Base-by-base conservation (phyloP, 306 rosid genomes). In the Ammopiptanthus mongolicus region DNA sequence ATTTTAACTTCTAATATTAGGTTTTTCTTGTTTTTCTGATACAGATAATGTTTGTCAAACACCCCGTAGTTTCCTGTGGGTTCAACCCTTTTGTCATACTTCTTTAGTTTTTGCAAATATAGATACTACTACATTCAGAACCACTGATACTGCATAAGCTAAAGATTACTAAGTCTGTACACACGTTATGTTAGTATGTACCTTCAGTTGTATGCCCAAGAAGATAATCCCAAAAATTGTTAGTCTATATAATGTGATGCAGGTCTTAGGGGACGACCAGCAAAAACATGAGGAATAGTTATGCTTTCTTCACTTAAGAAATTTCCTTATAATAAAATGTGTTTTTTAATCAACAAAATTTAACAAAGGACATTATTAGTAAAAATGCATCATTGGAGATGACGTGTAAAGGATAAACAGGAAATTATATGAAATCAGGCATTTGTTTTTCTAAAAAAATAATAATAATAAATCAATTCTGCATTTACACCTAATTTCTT, bases 401-500 rank as follows among this genome's bases (percentile, higher is more conserved):
- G 65, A 47, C 28, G 9, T 42, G 78, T 52, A 71, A 84, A 53
- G 57, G 64, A 47, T 47, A 69, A 22, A 53, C 11, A 29, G 37
- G 39, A 79, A 69, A 55, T 52, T 4, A 46, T 34, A 61, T 31
- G 70, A 78, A 64, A 83, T 71, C 55, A 50, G 10, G 60, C 29
- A 19, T 42, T 62, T 6, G 58, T 6, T 33, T 69, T 36, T 36
- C 2, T 9, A 3, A 31, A 28, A 58, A 25, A 71, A 34, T 12
- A 36, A 36, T 6, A 36, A 36, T 47, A 3, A 21, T 36, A 70
- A 7, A 64, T 14, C 10, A 42, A 59, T 14, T 42, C 44, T 59
- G 15, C 67, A 72, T 53, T 42, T 51, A 37, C 29, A 80, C 33
- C 37, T 59, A 77, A 44, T 46, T 82, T 36, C 75, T 71, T 71